Evolutionary conservation across 169 alveolate species (phyloP), one percentile per base, ranked within the genome.

Genomic region (Blepharisma undulans): DNA sequence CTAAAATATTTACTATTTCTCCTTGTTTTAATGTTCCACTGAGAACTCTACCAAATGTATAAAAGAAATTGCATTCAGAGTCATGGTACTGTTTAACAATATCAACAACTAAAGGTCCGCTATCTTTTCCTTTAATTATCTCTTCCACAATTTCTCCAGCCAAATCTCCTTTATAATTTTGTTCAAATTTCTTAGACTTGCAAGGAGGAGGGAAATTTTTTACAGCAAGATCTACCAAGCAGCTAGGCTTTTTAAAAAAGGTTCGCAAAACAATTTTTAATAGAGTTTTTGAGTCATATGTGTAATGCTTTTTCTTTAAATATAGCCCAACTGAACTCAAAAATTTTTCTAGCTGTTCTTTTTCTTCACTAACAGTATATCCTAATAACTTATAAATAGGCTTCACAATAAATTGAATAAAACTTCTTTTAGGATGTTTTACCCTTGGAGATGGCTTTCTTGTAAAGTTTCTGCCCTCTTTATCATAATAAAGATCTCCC

Each of bases 341-440:
- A 81, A 99, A 95, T 0, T 98, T 98, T 82, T 97, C 96, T 71
- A 99, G 96, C 66, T 96, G 96, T 32, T 97, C 99, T 92, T 97
- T 98, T 91, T 99, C 99, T 93, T 99, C 99, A 71, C 99, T 98
- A 36, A 98, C 96, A 29, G 99, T 8, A 94, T 97, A 99, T 0
- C 99, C 98, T 77, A 99, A 94, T 59, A 99, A 91, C 95, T 99
- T 99, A 96, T 99, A 99, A 88, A 99, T 95, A 10, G 99, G 99
- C 89, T 98, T 99, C 87, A 99, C 92, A 66, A 99, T 95, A 94
- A 99, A 99, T 90, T 98, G 99, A 12, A 99, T 99, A 95, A 99
- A 99, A 8, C 99, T 96, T 88, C 99, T 96, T 80, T 97, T 94
- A 72, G 95, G 93, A 81, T 94, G 96, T 61, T 95, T 94, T 27